Base-by-base conservation (phyloP, 2,329 filamentous ascomycete genomes). In the Lecanicillium sp. region DNA sequence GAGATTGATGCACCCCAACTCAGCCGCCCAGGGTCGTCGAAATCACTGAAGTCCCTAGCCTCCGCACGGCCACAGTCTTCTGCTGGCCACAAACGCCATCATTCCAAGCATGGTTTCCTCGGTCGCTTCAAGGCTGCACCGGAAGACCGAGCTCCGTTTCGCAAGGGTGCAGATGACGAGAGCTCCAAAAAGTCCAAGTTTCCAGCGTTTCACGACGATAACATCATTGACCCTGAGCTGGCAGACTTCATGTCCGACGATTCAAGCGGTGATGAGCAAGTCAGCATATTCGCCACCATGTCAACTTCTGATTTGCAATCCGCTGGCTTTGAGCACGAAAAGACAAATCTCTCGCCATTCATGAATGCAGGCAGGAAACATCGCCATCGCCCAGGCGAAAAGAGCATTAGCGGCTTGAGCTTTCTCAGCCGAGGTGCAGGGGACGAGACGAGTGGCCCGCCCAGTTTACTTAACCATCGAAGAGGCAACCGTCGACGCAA, bases 131-230 rank as follows among this genome's bases (percentile, higher is more conserved):
- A 85, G 55, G 60, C 76, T 6, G 69, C 73, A 5, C 68, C 79
- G 14, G 87, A 94, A 43, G 87, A 96, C 45, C 76, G 86, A 41
- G 90, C 87, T 0, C 92, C 92, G 0, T 97, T 97, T 49, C 87
- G 88, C 39, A 84, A 83, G 42, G 72, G 79, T 10, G 67, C 72
- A 14, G 79, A 68, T 9, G 78, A 94, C 37, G 82, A 88, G 42
- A 64, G 72, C 34, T 66, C 71, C 4, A 78, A 74, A 46, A 82
- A 80, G 46, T 67, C 77, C 7, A 78, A 79, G 30, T 72, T 95
- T 27, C 83, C 89, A 13, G 88, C 88, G n/a, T 97, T 98, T 51
- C 92, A 98, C 57, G 88, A 92, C 54, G 92, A 98, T 65, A 97
- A 92, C 55, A 95, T 98, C 49, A 97, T 98, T 49, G 92, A 98